Conservation (phyloP, 441 rosid species). For the Populus hybrid region DNA sequence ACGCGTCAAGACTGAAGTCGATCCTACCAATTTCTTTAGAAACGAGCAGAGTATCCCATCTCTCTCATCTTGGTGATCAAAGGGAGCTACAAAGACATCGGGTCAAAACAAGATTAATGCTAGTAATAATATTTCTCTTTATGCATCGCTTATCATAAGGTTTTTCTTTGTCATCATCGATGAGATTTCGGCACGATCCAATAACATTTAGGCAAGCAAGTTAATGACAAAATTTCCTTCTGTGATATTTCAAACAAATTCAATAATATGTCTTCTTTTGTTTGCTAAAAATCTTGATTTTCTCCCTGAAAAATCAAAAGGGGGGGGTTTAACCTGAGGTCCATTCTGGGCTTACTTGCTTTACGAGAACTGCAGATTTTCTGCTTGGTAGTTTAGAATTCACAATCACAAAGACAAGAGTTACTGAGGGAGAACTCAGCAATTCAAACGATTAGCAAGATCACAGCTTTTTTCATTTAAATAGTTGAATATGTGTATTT, state of each 20-base stretch:
- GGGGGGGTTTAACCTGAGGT: background rate
- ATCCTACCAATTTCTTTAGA: constrained; percentile 52
- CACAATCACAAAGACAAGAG: background rate
- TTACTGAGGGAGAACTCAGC: too few relatives aligned
- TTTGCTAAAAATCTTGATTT: background rate
- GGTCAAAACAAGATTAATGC: too few relatives aligned
- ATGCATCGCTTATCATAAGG: background rate
- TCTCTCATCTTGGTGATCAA: background rate
- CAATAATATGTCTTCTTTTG: background rate
- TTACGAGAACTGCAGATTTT: background rate
- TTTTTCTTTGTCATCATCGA: background rate
- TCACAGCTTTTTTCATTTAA: too few relatives aligned
- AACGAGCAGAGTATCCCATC: constrained; percentile 53
- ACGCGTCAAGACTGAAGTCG: constrained; percentile 42
- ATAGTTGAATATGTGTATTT: too few relatives aligned
- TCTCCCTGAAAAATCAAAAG: background rate
- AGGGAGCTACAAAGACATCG: background rate
- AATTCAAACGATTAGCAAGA: too few relatives aligned
- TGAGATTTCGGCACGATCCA: background rate
- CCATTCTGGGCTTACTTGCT: background rate
- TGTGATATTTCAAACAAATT: background rate
- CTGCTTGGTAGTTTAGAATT: background rate
- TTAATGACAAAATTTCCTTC: background rate
- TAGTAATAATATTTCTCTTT: too few relatives aligned
- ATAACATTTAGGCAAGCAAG: background rate